phyloP scores from a whole-genome alignment of 225 moss, liverwort and hornwort species.

The Straminergon stramineum region DNA sequence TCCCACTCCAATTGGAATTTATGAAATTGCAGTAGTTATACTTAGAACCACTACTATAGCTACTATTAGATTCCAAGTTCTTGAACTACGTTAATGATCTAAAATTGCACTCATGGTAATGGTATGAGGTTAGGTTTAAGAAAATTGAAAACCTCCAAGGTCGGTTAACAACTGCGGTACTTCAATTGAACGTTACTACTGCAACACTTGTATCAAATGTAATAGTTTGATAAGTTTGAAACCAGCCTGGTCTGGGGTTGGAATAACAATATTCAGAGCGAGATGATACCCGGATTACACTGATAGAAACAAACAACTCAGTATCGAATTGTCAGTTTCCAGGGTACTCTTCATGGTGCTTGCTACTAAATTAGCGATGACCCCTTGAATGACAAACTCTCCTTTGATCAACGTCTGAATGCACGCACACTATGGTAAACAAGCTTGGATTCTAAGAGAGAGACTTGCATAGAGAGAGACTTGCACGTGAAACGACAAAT shows the following conservation, averaged over 20 bases:
- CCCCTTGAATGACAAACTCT: background rate
- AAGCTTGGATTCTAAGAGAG: background rate
- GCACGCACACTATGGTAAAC: background rate
- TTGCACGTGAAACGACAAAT: background rate
- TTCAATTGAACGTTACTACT: background rate
- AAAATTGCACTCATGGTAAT: background rate
- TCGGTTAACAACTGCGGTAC: fast-evolving
- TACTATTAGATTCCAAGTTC: background rate
- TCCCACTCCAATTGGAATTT: background rate
- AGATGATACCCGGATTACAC: background rate
- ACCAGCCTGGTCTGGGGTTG: background rate
- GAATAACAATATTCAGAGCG: background rate
- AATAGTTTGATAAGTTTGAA: background rate
- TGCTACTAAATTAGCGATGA: background rate
- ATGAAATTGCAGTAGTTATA: background rate
- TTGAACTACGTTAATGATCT: background rate
- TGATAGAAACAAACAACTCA: background rate
- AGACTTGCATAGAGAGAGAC: background rate
- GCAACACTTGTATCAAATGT: background rate
- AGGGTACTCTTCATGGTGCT: background rate
- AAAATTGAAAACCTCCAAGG: background rate
- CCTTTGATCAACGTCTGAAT: background rate
- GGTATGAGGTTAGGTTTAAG: background rate
- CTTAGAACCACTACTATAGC: no score
- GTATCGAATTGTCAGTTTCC: background rate